Base-by-base conservation (phyloP, 805 yeast genomes). In the Myxozyma sirexii region DNA sequence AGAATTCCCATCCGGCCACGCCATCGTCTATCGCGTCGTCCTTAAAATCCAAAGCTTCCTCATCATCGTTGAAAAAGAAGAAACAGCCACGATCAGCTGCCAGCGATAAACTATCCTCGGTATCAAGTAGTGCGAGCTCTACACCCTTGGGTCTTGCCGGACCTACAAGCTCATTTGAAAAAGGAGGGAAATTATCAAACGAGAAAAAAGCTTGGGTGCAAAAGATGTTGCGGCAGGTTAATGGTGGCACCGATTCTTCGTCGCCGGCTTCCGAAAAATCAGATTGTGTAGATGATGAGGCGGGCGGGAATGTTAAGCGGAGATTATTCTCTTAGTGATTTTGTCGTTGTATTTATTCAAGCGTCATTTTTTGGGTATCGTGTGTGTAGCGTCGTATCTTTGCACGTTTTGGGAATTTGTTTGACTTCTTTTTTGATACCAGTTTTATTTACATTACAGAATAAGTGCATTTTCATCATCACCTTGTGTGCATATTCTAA, bases 131-230 rank as follows among this genome's bases (percentile, higher is more conserved):
- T 6, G 10, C 49, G 31, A 27, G 13, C 1, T 43, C 56, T 2
- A 52, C 61, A 4, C 60, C 60, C 1, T 38, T 55, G 17, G 57
- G 63, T 8, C 19, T 38, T 24, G 60, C 57, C 12, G 60, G 63
- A 8, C 63, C 60, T 12, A 42, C 27, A 12, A 50, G 60, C 24
- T 55, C 60, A 4, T 6, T 45, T 12, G 59, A 47, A 7, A 52
- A 37, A 27, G 37, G 33, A 6, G 56, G 43, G n/a, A 60, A 35
- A 15, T n/a, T 60, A 52, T 53, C 64, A 13, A 33, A 23, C 19
- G 64, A 60, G 56, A 60, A 60, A 45, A 52, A 37, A 15, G 64
- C 61, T 1, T 52, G 56, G 56, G 64, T 61, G 8, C 64, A 57
- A 24, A 54, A 54, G n/a, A 58, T 61, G 56, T 33, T 61, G 54